Evolutionary conservation across 176 grass and related monocot genomes (phyloP).

Genomic region (Triticum urartu): DNA sequence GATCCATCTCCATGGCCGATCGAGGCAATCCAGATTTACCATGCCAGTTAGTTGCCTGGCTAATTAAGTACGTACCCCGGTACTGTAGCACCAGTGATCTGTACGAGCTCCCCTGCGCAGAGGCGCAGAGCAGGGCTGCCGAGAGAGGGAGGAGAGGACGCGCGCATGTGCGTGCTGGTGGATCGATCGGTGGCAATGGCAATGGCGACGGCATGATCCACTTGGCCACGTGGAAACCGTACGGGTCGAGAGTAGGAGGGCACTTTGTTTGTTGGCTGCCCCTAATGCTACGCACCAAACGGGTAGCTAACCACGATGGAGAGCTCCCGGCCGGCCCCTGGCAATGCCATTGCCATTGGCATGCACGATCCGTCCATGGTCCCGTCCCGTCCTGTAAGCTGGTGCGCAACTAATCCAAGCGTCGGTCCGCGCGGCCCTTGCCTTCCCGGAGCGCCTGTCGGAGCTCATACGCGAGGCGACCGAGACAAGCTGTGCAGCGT

Average conservation of each 20-base stretch:
- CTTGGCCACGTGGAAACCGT: background rate
- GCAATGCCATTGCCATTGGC: background rate
- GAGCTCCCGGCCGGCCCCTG: too few species aligned
- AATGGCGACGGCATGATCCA: background rate
- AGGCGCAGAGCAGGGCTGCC: background rate
- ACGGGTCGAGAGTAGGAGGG: too few species aligned
- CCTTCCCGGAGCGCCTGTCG: too few species aligned
- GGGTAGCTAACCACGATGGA: background rate
- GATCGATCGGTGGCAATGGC: background rate
- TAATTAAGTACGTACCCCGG: too few species aligned
- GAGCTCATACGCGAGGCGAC: too few species aligned
- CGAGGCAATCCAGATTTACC: background rate
- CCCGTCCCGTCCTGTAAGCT: background rate
- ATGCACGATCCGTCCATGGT: background rate
- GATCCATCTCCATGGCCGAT: too few species aligned
- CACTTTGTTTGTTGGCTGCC: background rate
- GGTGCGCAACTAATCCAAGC: background rate
- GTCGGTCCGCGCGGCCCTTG: background rate
- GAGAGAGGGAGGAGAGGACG: background rate
- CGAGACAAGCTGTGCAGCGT: too few species aligned
- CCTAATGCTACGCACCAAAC: conserved; percentile 18
- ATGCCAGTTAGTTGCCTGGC: too few species aligned
- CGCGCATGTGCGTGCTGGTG: background rate
- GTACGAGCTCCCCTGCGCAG: background rate
- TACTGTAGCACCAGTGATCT: too few species aligned